phyloP scores from a whole-genome alignment of 2,329 filamentous ascomycete genomes.

The Xylaria multiplex region DNA sequence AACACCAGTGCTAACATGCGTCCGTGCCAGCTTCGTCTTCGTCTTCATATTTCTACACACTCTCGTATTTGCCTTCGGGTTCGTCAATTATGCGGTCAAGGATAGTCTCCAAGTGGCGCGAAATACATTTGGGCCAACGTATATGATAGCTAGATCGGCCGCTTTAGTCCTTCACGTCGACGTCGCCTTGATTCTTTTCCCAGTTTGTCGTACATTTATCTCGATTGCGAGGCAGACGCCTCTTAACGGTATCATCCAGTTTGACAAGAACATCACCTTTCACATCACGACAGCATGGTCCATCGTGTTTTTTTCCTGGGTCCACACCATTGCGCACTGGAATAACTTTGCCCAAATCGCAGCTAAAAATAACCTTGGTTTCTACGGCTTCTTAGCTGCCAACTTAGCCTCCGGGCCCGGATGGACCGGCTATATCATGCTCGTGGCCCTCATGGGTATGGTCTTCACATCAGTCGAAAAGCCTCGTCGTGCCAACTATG shows the following conservation, averaged over 20 bases:
- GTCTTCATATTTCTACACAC: constrained; percentile 78
- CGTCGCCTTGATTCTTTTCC: constrained; percentile 80
- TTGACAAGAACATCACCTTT: constrained; percentile 90
- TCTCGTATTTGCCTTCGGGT: constrained; percentile 82
- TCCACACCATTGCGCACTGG: constrained; percentile 88
- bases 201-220: constrained; percentile 85
- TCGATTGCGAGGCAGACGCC: constrained; percentile 83
- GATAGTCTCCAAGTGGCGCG: constrained; percentile 75
- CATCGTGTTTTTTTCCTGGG: constrained; percentile 87
- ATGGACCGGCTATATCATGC: constrained; percentile 88
- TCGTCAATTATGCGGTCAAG: constrained; percentile 82
- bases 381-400: constrained; percentile 80
- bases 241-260: constrained; percentile 85
- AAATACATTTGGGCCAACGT: constrained; percentile 77
- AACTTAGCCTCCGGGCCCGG: constrained; percentile 84
- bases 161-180: constrained; percentile 84
- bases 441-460: constrained; percentile 81
- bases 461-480: constrained; percentile 81
- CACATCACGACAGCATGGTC: constrained; percentile 88
- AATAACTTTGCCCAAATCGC: constrained; percentile 85
- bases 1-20: constrained; percentile 39
- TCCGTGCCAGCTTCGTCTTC: constrained; percentile 71
- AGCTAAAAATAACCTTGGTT: constrained; percentile 77
- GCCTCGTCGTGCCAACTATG: constrained; percentile 81
- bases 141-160: constrained; percentile 78